Percentiles rank a stretch among this genome's conserved stretches.
These are phyloP conservation scores for Coemansia sp. DNA, from an alignment of 192 early-diverging fungal genomes.

Conservation along the genomic window DNA sequence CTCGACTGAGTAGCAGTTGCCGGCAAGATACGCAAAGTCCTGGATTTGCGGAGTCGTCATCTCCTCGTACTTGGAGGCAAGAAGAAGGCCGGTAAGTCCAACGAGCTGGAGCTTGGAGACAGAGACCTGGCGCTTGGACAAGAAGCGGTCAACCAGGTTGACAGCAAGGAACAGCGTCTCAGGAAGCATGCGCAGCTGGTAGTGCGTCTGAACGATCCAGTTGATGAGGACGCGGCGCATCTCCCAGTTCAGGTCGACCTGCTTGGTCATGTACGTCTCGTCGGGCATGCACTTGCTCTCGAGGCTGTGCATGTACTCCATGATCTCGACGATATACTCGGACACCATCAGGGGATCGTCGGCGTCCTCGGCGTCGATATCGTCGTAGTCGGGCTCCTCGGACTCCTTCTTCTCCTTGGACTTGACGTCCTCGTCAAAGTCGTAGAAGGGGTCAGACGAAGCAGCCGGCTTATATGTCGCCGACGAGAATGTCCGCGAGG, in stretches of 20 bases:
- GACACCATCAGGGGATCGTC: conserved; percentile 89
- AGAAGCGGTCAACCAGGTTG: conserved; percentile 94
- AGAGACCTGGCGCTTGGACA: conserved; percentile 80
- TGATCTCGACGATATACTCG: conserved; percentile 93
- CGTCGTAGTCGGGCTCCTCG: conserved; percentile 56
- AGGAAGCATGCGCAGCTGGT: conserved; percentile 84
- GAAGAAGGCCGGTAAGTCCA: conserved; percentile 83
- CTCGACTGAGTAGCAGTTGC: conserved; percentile 70
- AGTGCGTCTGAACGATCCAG: conserved; percentile 93
- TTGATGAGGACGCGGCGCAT: conserved; percentile 93
- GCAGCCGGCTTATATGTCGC: conserved; percentile 1
- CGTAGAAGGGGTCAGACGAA: background rate
- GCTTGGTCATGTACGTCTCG: conserved; percentile 75
- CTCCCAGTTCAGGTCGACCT: conserved; percentile 84
- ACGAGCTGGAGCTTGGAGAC: conserved; percentile 91
- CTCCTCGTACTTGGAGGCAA: conserved; percentile 97
- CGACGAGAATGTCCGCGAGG: conserved; percentile 36
- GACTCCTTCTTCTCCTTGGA: background rate
- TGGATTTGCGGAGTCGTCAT: conserved; percentile 74
- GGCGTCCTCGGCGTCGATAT: conserved; percentile 74
- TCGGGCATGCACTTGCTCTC: conserved; percentile 80
- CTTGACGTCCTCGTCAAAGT: conserved; percentile 5
- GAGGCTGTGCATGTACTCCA: conserved; percentile 73
- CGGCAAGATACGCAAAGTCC: conserved; percentile 85
- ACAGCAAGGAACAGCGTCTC: conserved; percentile 93